Evolutionary conservation across 768 basidiomycete species (phyloP), one percentile per base, ranked within the genome.

Genomic region (Collybiopsis confluens): DNA sequence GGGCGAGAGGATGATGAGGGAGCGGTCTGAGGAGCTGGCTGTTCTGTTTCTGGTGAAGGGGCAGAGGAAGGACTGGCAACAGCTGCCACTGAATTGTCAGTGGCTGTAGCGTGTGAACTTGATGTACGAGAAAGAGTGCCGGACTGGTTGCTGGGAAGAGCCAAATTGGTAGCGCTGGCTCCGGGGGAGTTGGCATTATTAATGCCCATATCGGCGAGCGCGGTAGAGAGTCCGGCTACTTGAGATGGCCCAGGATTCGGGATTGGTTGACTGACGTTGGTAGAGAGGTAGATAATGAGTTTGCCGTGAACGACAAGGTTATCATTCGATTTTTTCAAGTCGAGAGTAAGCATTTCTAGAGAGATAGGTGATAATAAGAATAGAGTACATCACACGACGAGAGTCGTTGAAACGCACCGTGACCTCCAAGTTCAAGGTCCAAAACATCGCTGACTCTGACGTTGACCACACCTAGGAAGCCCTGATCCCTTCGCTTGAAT

Each of bases 321-420:
- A 70, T 99, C 97, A 62, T 96, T 97, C n/a, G 95, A 98, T 71
- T 96, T 96, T 76, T 98, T 97, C 62, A 99, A 75, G 65, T 98
- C 97, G 60, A 95, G 69, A 1, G 96, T 98, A 46, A 98, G 81
- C 86, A 97, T 97, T 77, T 98, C 97, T 94, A 23, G 21, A 36
- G 65, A 49, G 60, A 38, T n/a, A n/a, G 46, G 41, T 42, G 47
- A 35, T 9, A 37, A 33, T 5, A 13, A 6, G 13, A 33, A 33
- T 13, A 33, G 47, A 51, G 42, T 50, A 35, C 43, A 40, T 54
- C 16, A 56, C 26, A 54, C 35, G 41, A 35, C 40, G 15, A 27
- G 45, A 43, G n/a, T n/a, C n/a, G n/a, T n/a, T n/a, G n/a, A n/a
- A n/a, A 66, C 86, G 67, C 64, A 97, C 96, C 95, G 70, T 98